Base-by-base conservation (phyloP, 2,329 filamentous ascomycete genomes). In the Cladosporium sphaerospermum region DNA sequence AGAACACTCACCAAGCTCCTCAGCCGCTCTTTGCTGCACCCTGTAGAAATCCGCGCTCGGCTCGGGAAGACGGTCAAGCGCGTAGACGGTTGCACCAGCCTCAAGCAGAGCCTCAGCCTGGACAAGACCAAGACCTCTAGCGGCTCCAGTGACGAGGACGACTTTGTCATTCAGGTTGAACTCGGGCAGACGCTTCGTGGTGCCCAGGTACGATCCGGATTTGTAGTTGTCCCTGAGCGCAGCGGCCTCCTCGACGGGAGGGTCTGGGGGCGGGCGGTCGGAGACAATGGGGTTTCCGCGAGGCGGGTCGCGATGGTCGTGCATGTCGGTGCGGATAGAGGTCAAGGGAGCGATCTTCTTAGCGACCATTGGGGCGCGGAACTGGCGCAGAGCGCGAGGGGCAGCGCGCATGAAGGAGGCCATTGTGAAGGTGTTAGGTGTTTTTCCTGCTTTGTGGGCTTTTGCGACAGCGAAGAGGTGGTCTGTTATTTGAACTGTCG, bases 141-240 rank as follows among this genome's bases (percentile, higher is more conserved):
- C 86, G 52, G 80, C 87, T 14, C 87, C 87, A 1, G 85, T 86
- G 3, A 90, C 83, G 31, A 87, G 67, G 44, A 89, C 80, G 1
- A 87, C 78, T 69, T 83, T 89, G 70, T 82, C 80, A 58, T 80
- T 77, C 58, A 95, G 78, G 63, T 79, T 84, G 74, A 93, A 93
- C 65, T 93, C 89, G 42, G 86, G 83, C 47, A 91, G 71, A 33
- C 67, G 62, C 55, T 67, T 67, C 10, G 66, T 67, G 2, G 67
- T 69, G n/a, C 67, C 67, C 9, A 70, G 56, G 56, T 61, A 68
- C 1, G 64, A 62, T 14, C 55, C 61, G n/a, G 67, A 53, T 13
- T 54, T 60, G 56, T 45, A 49, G 46, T 67, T 68, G 59, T 67
- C 61, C 44, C 59, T 63, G 28, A 68, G 50, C 1, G 59, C 57